A percentile compares a stretch with the other conserved stretches of the same genome.
These are phyloP conservation scores for Lodderomyces orthopsilosis DNA, from an alignment of 1,139 yeast species.

Conservation along the genomic window DNA sequence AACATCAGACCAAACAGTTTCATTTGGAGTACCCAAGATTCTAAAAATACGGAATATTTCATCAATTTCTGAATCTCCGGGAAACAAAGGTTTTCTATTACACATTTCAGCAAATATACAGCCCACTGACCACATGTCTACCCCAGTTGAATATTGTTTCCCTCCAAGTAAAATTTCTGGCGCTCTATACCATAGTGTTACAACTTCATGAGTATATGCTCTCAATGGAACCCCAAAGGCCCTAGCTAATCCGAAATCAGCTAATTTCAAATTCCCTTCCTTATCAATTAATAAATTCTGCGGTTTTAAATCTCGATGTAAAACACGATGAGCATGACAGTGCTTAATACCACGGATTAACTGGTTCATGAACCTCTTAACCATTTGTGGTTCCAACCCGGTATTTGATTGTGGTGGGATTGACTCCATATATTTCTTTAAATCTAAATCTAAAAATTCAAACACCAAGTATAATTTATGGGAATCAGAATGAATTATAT, in stretches of 20 bases:
- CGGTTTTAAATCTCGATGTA: slow-evolving; percentile 95
- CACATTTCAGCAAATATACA: slow-evolving; percentile 99
- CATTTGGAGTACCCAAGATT: slow-evolving; percentile 91
- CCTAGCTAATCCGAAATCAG: slow-evolving; percentile 96
- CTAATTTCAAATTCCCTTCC: slow-evolving; percentile 92
- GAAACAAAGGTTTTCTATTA: slow-evolving; percentile 89
- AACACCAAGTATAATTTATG: slow-evolving; percentile 91
- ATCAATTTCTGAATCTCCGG: slow-evolving; percentile 97
- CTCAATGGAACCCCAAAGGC: slow-evolving; percentile 97
- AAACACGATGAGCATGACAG: slow-evolving; percentile 92
- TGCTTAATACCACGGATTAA: slow-evolving; percentile 88
- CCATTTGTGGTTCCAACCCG: slow-evolving; percentile 86
- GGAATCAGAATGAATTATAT: slow-evolving; percentile 95
- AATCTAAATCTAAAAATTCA: slow-evolving; percentile 90
- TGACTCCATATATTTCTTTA: slow-evolving; percentile 95
- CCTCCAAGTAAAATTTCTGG: slow-evolving; percentile 97
- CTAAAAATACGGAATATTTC: slow-evolving; percentile 95
- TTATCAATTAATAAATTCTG: slow-evolving; percentile 91
- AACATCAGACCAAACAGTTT: slow-evolving; percentile 95
- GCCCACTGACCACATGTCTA: slow-evolving; percentile 98
- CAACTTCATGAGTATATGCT: slow-evolving; percentile 97
- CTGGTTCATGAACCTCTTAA: slow-evolving; percentile 91
- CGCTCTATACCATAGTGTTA: slow-evolving; percentile 96
- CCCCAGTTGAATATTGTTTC: slow-evolving; percentile 95
- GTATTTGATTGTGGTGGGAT: slow-evolving; percentile 91